These are phyloP conservation scores for Diutina catenulata DNA, from an alignment of 1,139 yeast genomes.

Conservation along the genomic window DNA sequence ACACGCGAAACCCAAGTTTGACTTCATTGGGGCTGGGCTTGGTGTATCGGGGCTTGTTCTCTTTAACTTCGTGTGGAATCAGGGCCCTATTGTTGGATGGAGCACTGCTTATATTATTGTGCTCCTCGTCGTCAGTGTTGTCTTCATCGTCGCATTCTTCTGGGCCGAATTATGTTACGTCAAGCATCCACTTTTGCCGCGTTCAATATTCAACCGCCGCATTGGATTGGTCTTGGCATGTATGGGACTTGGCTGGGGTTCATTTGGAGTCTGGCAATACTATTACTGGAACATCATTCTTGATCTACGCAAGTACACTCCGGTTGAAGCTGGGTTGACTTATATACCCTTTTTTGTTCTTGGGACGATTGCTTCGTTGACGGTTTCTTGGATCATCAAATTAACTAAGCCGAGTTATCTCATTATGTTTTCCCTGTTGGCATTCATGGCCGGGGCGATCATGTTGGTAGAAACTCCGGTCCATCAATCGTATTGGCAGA, in stretches of 20 bases:
- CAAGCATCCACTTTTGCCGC: constrained; percentile 34
- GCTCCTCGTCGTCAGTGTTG: constrained; percentile 28
- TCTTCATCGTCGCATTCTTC: constrained; percentile 22
- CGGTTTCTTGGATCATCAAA: constrained; percentile 30
- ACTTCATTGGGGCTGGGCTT: constrained; percentile 31
- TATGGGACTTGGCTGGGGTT: constrained; percentile 43
- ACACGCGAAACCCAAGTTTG: constrained; percentile 17
- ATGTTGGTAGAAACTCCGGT: constrained; percentile 39
- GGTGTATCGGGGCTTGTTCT: constrained; percentile 38
- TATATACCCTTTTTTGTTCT: constrained; percentile 34
- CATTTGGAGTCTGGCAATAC: constrained; percentile 42
- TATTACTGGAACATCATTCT: constrained; percentile 31
- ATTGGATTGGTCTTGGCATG: constrained; percentile 26
- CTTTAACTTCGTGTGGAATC: constrained; percentile 47
- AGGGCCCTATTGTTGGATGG: constrained; percentile 53
- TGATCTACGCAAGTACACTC: constrained; percentile 31
- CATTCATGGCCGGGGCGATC: constrained; percentile 35
- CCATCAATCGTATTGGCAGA: constrained; percentile 32
- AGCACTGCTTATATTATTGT: constrained; percentile 31
- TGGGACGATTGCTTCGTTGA: constrained; percentile 35
- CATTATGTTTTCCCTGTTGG: constrained; percentile 28
- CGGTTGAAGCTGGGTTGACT: constrained; percentile 31
- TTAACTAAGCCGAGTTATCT: constrained; percentile 33
- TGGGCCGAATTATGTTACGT: constrained; percentile 17
- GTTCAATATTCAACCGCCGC: constrained; percentile 23